Conservation (phyloP, 1,139 yeast genomes). For the Saccharomyces pastorianus region DNA sequence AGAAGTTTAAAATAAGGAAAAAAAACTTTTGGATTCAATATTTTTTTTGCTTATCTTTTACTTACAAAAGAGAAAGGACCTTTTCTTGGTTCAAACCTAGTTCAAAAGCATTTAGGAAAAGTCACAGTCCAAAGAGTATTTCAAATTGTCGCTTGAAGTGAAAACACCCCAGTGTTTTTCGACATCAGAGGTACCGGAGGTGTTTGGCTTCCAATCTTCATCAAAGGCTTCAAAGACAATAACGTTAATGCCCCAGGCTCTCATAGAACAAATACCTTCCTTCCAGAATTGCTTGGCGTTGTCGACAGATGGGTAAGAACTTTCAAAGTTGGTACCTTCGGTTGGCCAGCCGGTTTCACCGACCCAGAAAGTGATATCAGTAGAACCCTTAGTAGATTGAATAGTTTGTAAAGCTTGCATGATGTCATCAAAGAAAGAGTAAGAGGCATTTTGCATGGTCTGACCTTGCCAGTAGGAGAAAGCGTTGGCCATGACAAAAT, state of each 20-base stretch:
- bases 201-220: conserved; percentile 90
- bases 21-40: neutral
- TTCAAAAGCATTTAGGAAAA: conserved; percentile 27
- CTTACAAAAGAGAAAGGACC: neutral
- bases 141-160: conserved; percentile 47
- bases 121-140: conserved; percentile 53
- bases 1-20: neutral
- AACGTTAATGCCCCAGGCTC: conserved; percentile 92
- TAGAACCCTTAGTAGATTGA: conserved; percentile 76
- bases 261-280: conserved; percentile 80
- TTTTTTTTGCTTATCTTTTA: conserved; percentile 1
- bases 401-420: conserved; percentile 89
- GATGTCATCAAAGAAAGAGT: conserved; percentile 88
- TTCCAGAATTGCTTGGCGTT: conserved; percentile 81
- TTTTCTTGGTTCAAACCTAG: neutral
- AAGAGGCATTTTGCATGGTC: conserved; percentile 68
- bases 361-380: conserved; percentile 83
- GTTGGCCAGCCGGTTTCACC: conserved; percentile 99
- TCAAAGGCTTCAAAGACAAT: conserved; percentile 91
- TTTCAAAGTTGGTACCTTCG: conserved; percentile 65
- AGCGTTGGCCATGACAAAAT: conserved; percentile 83
- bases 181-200: conserved; percentile 76
- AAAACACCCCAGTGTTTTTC: conserved; percentile 93
- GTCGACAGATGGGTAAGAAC: conserved; percentile 53
- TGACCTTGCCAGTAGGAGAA: conserved; percentile 99